Conservation (phyloP, 2,329 filamentous ascomycete genomes). For the Cladophialophora yegresii region DNA sequence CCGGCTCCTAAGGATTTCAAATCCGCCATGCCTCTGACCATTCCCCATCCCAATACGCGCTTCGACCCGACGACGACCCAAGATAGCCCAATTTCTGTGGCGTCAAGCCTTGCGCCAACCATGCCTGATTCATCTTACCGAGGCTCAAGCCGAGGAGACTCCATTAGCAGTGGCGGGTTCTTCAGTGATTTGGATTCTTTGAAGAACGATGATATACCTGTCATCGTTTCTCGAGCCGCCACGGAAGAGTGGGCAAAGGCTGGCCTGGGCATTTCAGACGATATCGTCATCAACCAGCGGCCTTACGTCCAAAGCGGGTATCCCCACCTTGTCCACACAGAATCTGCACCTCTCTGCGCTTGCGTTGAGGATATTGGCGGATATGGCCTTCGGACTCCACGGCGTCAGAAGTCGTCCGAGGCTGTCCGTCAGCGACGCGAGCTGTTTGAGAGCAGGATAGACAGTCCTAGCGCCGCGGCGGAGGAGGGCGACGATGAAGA, state of each 20-base stretch:
- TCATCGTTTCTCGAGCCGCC: constrained; percentile 71
- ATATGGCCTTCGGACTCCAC: constrained; percentile 50
- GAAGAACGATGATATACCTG: constrained; percentile 73
- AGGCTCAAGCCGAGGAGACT: constrained; percentile 81
- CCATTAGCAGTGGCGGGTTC: constrained; percentile 76
- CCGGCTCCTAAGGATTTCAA: constrained; percentile 64
- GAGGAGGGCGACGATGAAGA: constrained; percentile 96
- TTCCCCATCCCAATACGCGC: constrained; percentile 39
- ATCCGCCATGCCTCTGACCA: constrained; percentile 57
- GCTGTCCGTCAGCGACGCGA: constrained; percentile 74
- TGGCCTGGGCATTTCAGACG: constrained; percentile 75
- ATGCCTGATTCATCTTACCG: constrained; percentile 74
- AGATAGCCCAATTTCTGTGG: constrained; percentile 80
- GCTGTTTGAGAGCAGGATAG: constrained; percentile 69
- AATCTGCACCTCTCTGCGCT: constrained; percentile 63
- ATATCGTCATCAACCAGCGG: constrained; percentile 50
- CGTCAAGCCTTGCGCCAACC: constrained; percentile 69
- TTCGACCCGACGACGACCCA: constrained; percentile 59
- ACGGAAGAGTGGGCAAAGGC: constrained; percentile 75
- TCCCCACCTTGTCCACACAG: constrained; percentile 60
- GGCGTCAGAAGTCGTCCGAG: constrained; percentile 70
- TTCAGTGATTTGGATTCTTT: constrained; percentile 84
- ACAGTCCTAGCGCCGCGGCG: constrained; percentile 61
- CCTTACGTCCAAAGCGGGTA: constrained; percentile 48
- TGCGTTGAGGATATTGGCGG: constrained; percentile 52